phyloP scores from a whole-genome alignment of 345 rosid genomes.

The Heritiera littoralis region DNA sequence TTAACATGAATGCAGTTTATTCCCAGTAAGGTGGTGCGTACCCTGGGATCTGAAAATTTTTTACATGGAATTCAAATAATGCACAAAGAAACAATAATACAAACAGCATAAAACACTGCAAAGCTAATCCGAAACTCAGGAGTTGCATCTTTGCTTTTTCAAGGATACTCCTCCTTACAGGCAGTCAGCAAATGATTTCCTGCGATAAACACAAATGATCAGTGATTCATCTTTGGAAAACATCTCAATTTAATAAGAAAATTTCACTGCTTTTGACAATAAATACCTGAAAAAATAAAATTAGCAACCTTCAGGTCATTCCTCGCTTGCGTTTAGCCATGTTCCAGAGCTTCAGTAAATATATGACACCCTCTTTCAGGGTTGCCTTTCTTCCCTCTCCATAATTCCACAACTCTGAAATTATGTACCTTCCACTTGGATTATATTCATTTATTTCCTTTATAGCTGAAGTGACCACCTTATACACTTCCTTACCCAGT shows the following conservation, averaged over 20 bases:
- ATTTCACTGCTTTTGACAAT: background rate
- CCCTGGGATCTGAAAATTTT: conserved; percentile 11
- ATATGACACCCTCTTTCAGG: conserved; percentile 61
- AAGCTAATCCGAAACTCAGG: background rate
- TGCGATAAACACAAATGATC: background rate
- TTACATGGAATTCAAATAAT: conserved; percentile 16
- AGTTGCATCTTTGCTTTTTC: conserved; percentile 10
- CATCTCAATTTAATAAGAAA: background rate
- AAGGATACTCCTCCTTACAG: background rate
- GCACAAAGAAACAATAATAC: background rate
- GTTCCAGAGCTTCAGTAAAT: conserved; percentile 57
- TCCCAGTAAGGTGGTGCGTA: background rate
- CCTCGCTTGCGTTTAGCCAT: conserved; percentile 40
- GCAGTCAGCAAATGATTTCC: background rate
- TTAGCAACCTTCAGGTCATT: conserved; percentile 31
- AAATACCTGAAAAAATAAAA: conserved; percentile 1
- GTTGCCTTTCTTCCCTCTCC: conserved; percentile 61
- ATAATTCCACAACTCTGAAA: conserved; percentile 81
- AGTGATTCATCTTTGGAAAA: background rate
- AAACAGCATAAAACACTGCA: background rate
- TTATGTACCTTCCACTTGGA: conserved; percentile 86
- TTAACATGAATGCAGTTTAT: conserved; percentile 13
- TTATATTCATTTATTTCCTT: conserved; percentile 83
- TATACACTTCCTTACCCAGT: conserved; percentile 57
- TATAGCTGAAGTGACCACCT: conserved; percentile 62